Conservation (phyloP, 768 basidiomycete genomes). For the Termitomyces heimii region DNA sequence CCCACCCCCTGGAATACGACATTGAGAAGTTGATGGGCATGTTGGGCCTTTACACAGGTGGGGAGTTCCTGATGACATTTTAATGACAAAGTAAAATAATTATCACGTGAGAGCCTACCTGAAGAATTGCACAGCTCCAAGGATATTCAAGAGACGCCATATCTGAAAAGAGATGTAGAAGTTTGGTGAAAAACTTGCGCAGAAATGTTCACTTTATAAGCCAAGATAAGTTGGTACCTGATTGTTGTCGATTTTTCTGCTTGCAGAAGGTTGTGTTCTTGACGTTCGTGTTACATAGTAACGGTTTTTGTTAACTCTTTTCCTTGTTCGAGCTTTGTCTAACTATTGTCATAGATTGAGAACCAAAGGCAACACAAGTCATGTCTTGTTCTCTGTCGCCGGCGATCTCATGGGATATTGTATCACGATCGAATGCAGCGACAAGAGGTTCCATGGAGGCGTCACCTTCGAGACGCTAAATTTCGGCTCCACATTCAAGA, state of each 20-base stretch:
- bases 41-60: background rate
- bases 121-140: background rate
- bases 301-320: too few relatives aligned
- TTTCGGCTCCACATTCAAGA: too few relatives aligned
- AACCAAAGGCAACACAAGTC: too few relatives aligned
- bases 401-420: too few relatives aligned
- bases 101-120: background rate
- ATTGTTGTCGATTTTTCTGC: background rate
- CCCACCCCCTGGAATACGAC: background rate
- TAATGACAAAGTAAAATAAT: background rate
- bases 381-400: too few relatives aligned
- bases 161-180: background rate
- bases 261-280: background rate
- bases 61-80: background rate
- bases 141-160: background rate
- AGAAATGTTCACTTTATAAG: background rate
- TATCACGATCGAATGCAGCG: too few relatives aligned
- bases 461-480: too few relatives aligned
- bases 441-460: too few relatives aligned
- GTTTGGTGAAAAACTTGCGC: background rate
- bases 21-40: background rate
- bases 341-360: too few relatives aligned
- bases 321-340: too few relatives aligned
- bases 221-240: background rate
- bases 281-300: too few relatives aligned